Conservation (phyloP, 306 rosid genomes). For the Phaseolus lunatus region DNA sequence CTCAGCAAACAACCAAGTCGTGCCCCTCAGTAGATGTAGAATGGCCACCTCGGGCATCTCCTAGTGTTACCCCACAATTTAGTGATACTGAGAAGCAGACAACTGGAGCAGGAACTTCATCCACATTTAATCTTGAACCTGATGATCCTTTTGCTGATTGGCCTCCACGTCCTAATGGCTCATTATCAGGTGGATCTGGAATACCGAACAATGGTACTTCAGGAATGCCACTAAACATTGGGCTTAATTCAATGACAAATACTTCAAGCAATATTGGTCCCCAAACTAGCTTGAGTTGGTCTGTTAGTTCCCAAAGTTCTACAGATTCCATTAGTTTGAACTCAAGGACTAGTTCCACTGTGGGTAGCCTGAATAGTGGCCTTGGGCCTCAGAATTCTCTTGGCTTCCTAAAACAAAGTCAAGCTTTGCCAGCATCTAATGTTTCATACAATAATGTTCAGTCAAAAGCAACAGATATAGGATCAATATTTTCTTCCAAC, state of each 20-base stretch:
- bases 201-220: constrained; percentile 62
- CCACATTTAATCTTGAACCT: constrained; percentile 66
- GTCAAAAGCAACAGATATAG: constrained; percentile 71
- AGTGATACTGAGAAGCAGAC: constrained; percentile 67
- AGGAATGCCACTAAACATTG: constrained; percentile 57
- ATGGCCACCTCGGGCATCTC: constrained; percentile 86
- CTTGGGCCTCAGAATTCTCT: constrained; percentile 59
- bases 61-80: constrained; percentile 52
- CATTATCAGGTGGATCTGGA: constrained; percentile 56
- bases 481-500: constrained; percentile 80
- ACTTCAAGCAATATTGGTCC: constrained; percentile 63
- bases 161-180: constrained; percentile 88
- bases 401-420: constrained; percentile 68
- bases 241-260: constrained; percentile 58
- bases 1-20: constrained; percentile 66
- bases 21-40: constrained; percentile 87
- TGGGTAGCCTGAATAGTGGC: constrained; percentile 55
- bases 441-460: constrained; percentile 53
- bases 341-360: constrained; percentile 54
- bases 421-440: constrained; percentile 55
- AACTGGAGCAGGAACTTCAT: constrained; percentile 56
- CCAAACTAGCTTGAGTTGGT: constrained; percentile 63
- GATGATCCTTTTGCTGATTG: constrained; percentile 92
- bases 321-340: constrained; percentile 53
- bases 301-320: constrained; percentile 58